phyloP scores from a whole-genome alignment of 352 stramenopile genomes.

The Phytophthora litchii region DNA sequence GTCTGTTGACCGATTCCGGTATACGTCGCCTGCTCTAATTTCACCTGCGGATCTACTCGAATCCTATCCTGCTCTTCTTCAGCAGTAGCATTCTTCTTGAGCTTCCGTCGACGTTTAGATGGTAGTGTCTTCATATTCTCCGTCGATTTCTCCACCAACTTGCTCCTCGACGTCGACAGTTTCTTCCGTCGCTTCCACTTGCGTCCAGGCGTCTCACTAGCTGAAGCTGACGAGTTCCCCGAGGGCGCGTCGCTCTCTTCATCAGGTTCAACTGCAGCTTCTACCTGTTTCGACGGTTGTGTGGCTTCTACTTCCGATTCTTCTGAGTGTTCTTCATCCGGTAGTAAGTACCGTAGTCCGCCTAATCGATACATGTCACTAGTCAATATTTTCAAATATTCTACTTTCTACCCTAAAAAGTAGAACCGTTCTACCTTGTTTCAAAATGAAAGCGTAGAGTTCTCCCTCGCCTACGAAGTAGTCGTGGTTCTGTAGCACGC shows the following conservation, averaged over 20 bases:
- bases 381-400: slow-evolving; percentile 4
- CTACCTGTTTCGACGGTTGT: slow-evolving; percentile 7
- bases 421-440: slow-evolving; percentile 27
- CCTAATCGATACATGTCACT: slow-evolving; percentile 5
- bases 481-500: slow-evolving; percentile 12
- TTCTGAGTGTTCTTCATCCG: slow-evolving; percentile 27
- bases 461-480: slow-evolving; percentile 43
- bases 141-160: slow-evolving; percentile 10
- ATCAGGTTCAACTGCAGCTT: not conserved
- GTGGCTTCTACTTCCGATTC: slow-evolving; percentile 25
- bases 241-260: slow-evolving; percentile 12
- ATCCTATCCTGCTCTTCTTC: slow-evolving; percentile 14
- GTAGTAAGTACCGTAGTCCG: slow-evolving; percentile 32
- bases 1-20: slow-evolving; percentile 18
- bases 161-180: slow-evolving; percentile 30
- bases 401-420: slow-evolving; percentile 1
- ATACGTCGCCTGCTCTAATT: slow-evolving; percentile 17
- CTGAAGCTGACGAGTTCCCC: slow-evolving; percentile 3
- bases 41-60: slow-evolving; percentile 20
- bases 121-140: not conserved
- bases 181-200: slow-evolving; percentile 46
- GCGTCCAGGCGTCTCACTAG: slow-evolving; percentile 5
- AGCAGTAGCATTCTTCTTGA: slow-evolving; percentile 7
- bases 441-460: slow-evolving; percentile 44
- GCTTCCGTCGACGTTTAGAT: slow-evolving; percentile 9